Evolutionary conservation across 345 rosid genomes (phyloP), one percentile per base, ranked within the genome.

Genomic region (Laguncularia racemosa): DNA sequence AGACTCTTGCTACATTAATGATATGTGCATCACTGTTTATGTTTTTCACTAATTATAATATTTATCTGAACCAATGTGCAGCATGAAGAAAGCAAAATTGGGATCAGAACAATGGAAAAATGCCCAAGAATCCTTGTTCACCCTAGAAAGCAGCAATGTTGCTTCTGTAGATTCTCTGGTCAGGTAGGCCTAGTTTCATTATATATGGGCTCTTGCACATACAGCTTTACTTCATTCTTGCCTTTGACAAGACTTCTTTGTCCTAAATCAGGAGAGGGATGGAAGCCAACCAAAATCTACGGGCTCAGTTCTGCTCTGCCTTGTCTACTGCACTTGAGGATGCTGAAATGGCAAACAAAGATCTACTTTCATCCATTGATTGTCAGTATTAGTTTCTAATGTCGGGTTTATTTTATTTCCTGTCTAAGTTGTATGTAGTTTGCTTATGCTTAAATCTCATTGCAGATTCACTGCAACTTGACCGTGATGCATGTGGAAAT

Each of bases 401-500:
- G 16, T 15, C n/a, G n/a, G 16, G 15, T 26, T n/a, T n/a, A 26
- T 13, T 2, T 12, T 3, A 14, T 13, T 53, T 7, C 21, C 38
- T 14, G 7, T 21, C 13, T 18, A 2, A 7, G 9, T 18, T 15
- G 28, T 23, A 9, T 51, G 2, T 21, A 56, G 20, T 68, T 48
- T 53, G 57, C 63, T 57, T 40, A 61, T 46, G 20, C 60, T 57
- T n/a, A 13, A 52, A 59, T 13, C 19, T 52, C 2, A 43, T 47
- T 46, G 67, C 95, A 95, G 99, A 84, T 58, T 85, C 97, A 21
- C 77, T 95, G 62, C 82, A 88, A 78, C 95, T 88, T 46, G 99
- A 95, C 71, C 90, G 64, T 44, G 84, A 85, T 52, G 99, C 99
- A 63, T 88, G 88, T 52, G 75, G 72, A 49, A 88, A 85, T 68